phyloP scores from a whole-genome alignment of 345 rosid genomes.

The Populus tremula region DNA sequence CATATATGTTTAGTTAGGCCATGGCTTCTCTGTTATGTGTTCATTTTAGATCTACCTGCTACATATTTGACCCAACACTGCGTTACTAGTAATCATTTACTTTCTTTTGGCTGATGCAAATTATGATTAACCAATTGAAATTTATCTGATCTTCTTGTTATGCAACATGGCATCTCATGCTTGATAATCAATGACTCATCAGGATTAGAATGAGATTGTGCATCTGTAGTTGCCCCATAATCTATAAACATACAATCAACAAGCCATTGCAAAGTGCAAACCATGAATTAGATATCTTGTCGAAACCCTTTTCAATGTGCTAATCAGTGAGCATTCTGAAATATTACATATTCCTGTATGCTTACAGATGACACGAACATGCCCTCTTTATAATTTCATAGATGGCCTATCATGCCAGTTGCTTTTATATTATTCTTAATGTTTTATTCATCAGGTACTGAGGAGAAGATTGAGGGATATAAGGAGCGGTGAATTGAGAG shows the following conservation, averaged over 20 bases:
- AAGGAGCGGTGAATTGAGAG: constrained; percentile 84
- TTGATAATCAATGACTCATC: not conserved
- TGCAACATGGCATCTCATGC: not conserved
- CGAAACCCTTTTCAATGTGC: too few species aligned
- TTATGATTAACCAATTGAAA: not conserved
- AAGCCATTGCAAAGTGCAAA: too few species aligned
- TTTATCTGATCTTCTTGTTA: not conserved
- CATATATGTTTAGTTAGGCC: too few species aligned
- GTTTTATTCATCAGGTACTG: constrained; percentile 56
- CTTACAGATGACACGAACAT: not conserved
- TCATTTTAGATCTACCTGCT: too few species aligned
- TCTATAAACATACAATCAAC: not conserved
- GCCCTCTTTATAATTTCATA: not conserved
- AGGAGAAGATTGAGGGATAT: constrained; percentile 80
- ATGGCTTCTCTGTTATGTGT: too few species aligned
- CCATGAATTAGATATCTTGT: too few species aligned
- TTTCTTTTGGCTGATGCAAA: not conserved
- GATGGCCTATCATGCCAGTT: not conserved
- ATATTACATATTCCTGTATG: not conserved
- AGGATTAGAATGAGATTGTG: not conserved
- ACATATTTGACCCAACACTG: not conserved
- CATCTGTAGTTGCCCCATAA: not conserved
- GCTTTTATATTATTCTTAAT: not conserved
- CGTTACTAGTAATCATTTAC: not conserved
- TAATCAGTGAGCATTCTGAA: too few species aligned